Evolutionary conservation across 2,329 filamentous ascomycete species (phyloP), one percentile per base, ranked within the genome.

Genomic region (Neonectria neomacrospora): DNA sequence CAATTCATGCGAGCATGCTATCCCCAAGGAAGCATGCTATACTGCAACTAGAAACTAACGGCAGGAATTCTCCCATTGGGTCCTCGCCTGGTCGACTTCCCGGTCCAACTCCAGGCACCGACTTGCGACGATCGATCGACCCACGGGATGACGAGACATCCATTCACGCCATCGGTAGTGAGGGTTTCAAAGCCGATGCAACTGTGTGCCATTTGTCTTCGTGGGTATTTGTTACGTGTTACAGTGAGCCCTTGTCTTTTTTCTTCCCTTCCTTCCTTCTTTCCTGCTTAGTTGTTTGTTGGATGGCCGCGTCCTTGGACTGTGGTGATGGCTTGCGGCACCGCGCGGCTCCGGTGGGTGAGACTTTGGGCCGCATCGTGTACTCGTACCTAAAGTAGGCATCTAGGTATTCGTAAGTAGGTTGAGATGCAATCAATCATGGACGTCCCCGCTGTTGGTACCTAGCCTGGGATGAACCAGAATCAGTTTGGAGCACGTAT

Each of bases 61-160:
- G 12, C 48, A 58, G 20, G 39, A 63, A 66, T 61, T 51, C 53
- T 67, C 67, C 54, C 57, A 70, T 71, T 71, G 69, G 69, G 48
- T 58, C 30, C 39, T 61, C 30, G 47, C 45, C 18, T 53, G n/a
- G 30, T 37, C 14, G 6, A 37, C 34, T 37, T 37, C 14, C 14
- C 7, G 34, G 34, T 37, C 32, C 22, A 34, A 60, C 34, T 61
- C 65, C 58, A 51, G 58, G 66, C 53, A 66, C 65, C 61, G 54
- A 57, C 45, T 26, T n/a, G 26, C 16, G 16, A 30, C 26, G 47
- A 48, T 64, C 52, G 59, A 62, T 66, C 51, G 64, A 67, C 58
- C 61, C 62, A 60, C 63, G 45, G 56, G 37, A 58, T 54, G 52
- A 63, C 47, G 34, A 28, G 54, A 66, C 52, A 22, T 37, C 60